Evolutionary conservation across 176 grass and related monocot genomes (phyloP), one percentile per base, ranked within the genome.

Genomic region (Panicum miliaceum): DNA sequence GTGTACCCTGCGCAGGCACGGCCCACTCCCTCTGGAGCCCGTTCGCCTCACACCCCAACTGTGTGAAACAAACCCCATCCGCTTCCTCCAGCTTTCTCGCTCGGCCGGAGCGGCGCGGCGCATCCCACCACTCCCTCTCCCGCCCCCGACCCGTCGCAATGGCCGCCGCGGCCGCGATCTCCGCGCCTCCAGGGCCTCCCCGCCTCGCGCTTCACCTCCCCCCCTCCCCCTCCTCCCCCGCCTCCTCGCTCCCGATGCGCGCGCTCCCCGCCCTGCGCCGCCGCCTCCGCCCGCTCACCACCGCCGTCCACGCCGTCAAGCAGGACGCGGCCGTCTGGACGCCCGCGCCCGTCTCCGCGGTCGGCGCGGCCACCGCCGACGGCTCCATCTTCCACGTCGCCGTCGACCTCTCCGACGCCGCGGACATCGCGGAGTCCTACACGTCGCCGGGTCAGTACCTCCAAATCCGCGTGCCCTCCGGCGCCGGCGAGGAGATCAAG

Each of bases 361-460:
- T 89, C 47, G 63, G 86, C 23, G 68, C 84, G 13, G 90, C 95
- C 86, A 88, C 88, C 27, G 69, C 86, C 38, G 92, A 97, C 71
- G 86, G 84, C 46, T 84, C 79, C 19, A 71, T 92, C 46, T 92
- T 90, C 88, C 90, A 91, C 84, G 40, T 94, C 4, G 25, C 81
- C 40, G 78, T 94, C n/a, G 87, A 94, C 71, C 89, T 97, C 62
- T 88, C 94, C 42, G 91, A 92, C 70, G 73, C 92, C 23, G 50
- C 79, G 12, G 89, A 73, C 70, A 60, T 95, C 58, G 64, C 87
- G 19, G 59, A 53, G 20, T 74, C 79, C 40, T 85, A 80, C 91
- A 84, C 86, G 1, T 50, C 35, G 5, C 84, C 93, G 32, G 89
- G 93, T 3, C 96, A 98, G 82, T 94, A 93, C 81, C 92, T 94